Conservation (phyloP, 768 basidiomycete genomes). For the Boletus barrowsii region DNA sequence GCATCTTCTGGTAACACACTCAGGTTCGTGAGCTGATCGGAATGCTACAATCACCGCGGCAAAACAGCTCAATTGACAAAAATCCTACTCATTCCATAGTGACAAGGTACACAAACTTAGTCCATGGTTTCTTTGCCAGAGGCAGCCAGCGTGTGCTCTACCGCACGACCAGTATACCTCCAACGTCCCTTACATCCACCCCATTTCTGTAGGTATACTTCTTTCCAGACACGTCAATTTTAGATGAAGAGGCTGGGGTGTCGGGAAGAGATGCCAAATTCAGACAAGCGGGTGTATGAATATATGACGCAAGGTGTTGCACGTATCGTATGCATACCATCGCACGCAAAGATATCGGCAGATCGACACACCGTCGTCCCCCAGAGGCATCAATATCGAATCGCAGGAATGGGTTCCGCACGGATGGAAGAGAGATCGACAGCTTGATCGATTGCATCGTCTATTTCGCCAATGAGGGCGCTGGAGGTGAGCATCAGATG, state of each 20-base stretch:
- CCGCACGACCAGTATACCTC: background rate
- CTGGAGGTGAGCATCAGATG: conserved; percentile 32
- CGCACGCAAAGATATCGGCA: background rate
- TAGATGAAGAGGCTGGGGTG: background rate
- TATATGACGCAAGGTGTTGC: background rate
- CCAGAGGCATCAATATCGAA: conserved; percentile 54
- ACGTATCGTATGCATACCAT: background rate
- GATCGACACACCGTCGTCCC: background rate
- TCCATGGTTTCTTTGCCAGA: no score
- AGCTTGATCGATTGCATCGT: conserved; percentile 74
- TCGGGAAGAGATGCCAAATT: background rate
- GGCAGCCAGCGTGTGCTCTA: background rate
- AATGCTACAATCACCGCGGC: no score
- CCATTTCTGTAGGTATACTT: conserved; percentile 1
- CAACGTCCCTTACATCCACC: background rate
- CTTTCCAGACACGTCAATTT: background rate
- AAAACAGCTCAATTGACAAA: no score
- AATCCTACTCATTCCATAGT: no score
- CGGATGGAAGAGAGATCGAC: conserved; percentile 74
- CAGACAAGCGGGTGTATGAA: background rate
- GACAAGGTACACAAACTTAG: no score
- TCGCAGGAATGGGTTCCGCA: conserved; percentile 84
- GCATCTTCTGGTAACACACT: no score
- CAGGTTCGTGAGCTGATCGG: no score
- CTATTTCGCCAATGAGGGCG: conserved; percentile 80